Evolutionary conservation across 371 early-diverging fungal species (phyloP).

Genomic region (Mucor saturninus): DNA sequence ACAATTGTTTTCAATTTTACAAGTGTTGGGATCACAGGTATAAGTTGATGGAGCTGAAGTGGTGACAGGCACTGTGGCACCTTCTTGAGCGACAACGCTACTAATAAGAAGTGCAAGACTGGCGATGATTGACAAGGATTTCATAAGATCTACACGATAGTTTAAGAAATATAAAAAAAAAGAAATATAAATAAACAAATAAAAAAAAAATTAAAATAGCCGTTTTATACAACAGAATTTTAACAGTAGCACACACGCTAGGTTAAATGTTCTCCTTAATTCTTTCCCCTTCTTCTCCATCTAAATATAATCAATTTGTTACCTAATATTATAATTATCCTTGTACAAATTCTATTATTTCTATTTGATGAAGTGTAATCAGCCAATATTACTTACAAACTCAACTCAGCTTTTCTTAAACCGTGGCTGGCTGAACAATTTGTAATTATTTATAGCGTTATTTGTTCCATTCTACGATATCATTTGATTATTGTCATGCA

Average conservation of each 20-base stretch:
- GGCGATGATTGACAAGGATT: constrained; percentile 19
- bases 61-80: constrained; percentile 30
- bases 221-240: constrained; percentile 2
- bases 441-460: too few relatives aligned
- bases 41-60: constrained; percentile 28
- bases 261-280: constrained; percentile 1
- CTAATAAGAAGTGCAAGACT: constrained; percentile 21
- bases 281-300: not conserved
- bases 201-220: not conserved
- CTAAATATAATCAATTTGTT: constrained; percentile 6
- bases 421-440: too few relatives aligned
- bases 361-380: too few relatives aligned
- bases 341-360: not conserved
- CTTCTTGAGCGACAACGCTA: constrained; percentile 45
- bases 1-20: constrained; percentile 64
- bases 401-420: too few relatives aligned
- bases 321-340: not conserved
- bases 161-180: constrained; percentile 2
- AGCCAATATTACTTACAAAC: too few relatives aligned
- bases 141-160: constrained; percentile 14
- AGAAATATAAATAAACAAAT: constrained; percentile 7
- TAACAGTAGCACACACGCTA: constrained; percentile 2
- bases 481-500: too few relatives aligned
- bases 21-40: constrained; percentile 63
- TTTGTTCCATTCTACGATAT: too few relatives aligned